phyloP scores from a whole-genome alignment of 225 moss, liverwort and hornwort genomes.

The Thuidium tamariscinum region DNA sequence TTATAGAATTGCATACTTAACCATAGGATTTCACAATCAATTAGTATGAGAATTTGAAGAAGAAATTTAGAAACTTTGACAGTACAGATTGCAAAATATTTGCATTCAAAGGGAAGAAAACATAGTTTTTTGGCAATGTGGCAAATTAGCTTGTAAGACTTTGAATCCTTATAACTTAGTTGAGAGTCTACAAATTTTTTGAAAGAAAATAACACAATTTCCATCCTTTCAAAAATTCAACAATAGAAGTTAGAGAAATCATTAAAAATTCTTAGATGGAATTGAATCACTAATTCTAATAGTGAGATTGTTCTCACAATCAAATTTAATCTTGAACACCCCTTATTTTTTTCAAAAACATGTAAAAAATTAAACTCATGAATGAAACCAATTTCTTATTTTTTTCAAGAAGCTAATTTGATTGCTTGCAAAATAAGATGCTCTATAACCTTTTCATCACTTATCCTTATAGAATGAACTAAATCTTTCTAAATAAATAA shows the following conservation, averaged over 20 bases:
- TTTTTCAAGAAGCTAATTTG: neutral
- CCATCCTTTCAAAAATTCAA: neutral
- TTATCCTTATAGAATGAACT: neutral
- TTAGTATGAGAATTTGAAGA: neutral
- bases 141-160: neutral
- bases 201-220: neutral
- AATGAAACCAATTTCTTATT: neutral
- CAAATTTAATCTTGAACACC: too few species aligned
- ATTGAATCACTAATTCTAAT: neutral
- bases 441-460: neutral
- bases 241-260: neutral
- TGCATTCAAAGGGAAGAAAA: neutral
- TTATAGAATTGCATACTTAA: neutral
- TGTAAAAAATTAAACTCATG: neutral
- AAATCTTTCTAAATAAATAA: neutral
- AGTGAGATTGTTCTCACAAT: too few species aligned
- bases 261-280: neutral
- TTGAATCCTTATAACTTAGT: neutral
- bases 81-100: neutral
- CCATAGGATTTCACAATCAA: neutral
- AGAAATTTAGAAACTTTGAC: neutral
- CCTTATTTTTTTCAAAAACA: too few species aligned
- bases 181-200: neutral
- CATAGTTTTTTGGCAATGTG: accelerated
- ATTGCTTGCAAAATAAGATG: neutral